Evolutionary conservation across 1,284 basidiomycete species (phyloP), one percentile per base, ranked within the genome.

Genomic region (Sporisorium graminicola): DNA sequence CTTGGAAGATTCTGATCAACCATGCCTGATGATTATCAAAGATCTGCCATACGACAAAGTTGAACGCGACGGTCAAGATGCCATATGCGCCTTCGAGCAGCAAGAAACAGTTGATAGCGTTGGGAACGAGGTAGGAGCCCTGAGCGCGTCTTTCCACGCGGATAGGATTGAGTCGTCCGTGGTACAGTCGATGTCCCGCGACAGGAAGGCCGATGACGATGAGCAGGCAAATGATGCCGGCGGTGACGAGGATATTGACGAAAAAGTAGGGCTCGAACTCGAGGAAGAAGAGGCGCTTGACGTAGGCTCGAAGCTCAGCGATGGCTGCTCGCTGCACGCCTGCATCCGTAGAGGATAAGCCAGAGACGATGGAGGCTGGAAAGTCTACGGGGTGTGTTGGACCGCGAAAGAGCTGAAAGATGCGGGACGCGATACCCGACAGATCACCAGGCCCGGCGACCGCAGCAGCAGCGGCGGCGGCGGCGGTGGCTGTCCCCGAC

Each of bases 71-170:
- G 18, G 61, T 72, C 8, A 76, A 5, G 33, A 66, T 26, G 37
- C 65, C 74, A 31, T 74, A 77, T 7, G 31, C 4, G n/a, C 74
- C 77, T 56, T 75, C 63, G 50, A 72, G 51, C 7, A 79, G 33
- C 12, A 76, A 60, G 55, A 76, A 79, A 52, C 74, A 72, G 59
- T 81, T 81, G 57, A 81, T 71, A 26, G 78, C 75, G 57, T 81
- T 80, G 33, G 79, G 79, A 0, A 78, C 64, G n/a, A 78, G 53
- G 40, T 76, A 78, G 8, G 60, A 59, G 47, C 76, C 76, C n/a
- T 78, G 73, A 8, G 62, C 64, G 2, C 76, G 62, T 24, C 65
- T 52, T 24, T 72, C 74, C 18, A 78, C 24, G 1, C 74, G 68
- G 13, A 72, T 61, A 0, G 60, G 42, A 16, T 55, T 24, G 40